These are phyloP conservation scores for Xylaria hypoxylon DNA, from an alignment of 2,329 filamentous ascomycete species.

Conservation along the genomic window DNA sequence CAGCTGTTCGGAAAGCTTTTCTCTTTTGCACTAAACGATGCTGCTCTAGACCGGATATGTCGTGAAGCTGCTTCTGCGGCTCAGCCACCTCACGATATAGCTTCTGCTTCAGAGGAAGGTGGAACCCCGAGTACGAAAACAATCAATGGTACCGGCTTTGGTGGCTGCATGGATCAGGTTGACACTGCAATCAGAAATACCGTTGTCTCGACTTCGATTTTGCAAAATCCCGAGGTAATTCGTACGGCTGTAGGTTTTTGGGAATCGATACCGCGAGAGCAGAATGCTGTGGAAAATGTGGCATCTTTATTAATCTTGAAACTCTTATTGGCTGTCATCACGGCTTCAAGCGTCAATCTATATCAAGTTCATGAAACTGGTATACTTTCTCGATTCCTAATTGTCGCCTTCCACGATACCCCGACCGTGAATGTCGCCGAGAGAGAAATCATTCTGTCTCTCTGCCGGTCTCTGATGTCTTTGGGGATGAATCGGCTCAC, in stretches of 20 bases:
- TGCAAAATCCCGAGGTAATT: constrained; percentile 73
- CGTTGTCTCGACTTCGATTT: constrained; percentile 62
- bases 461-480: constrained; percentile 77
- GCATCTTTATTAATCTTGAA: constrained; percentile 74
- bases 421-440: constrained; percentile 67
- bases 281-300: constrained; percentile 58
- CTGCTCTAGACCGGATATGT: constrained; percentile 77
- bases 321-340: constrained; percentile 68
- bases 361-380: constrained; percentile 78
- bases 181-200: constrained; percentile 59
- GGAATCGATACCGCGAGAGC: constrained; percentile 68
- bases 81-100: constrained; percentile 27
- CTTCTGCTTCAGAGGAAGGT: constrained; percentile 38
- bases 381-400: constrained; percentile 74
- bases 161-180: constrained; percentile 47
- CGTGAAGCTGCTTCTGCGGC: constrained; percentile 51
- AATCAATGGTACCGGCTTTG: constrained; percentile 42
- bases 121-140: constrained; percentile 35
- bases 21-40: constrained; percentile 83
- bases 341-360: constrained; percentile 75
- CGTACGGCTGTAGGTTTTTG: constrained; percentile 72
- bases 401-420: constrained; percentile 67
- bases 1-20: constrained; percentile 87
- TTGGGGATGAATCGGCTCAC: constrained; percentile 84
- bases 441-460: constrained; percentile 68